A percentile compares a stretch with the other conserved stretches of the same genome.
Evolutionary conservation across 441 rosid genomes (phyloP).

Genomic region (Populus hybrid): DNA sequence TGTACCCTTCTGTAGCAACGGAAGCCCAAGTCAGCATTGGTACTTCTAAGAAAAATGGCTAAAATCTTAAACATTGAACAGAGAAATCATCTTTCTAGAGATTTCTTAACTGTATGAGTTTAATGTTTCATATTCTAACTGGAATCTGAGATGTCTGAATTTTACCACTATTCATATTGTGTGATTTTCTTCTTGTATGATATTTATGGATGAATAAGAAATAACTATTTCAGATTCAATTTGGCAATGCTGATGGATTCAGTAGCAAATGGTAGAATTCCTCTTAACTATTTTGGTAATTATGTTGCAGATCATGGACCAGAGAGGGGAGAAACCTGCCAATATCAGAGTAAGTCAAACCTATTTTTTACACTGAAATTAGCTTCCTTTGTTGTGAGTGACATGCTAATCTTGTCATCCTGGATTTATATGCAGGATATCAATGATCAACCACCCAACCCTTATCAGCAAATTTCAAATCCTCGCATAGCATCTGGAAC

Average conservation of each 20-base stretch:
- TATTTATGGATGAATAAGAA: not conserved
- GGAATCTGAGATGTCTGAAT: not conserved
- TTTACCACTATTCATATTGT: too few species aligned
- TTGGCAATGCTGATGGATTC: not conserved
- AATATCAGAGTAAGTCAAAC: constrained; percentile 61
- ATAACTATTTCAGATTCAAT: not conserved
- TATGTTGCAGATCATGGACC: constrained; percentile 77
- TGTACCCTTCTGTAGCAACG: not conserved
- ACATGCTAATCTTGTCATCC: constrained; percentile 20
- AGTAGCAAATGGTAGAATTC: not conserved
- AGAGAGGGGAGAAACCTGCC: constrained; percentile 92
- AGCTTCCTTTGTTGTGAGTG: constrained; percentile 5
- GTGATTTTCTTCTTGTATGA: not conserved
- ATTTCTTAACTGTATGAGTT: not conserved
- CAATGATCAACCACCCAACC: constrained; percentile 88
- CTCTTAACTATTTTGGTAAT: constrained; percentile 12
- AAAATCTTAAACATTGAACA: not conserved
- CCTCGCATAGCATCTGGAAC: constrained; percentile 68
- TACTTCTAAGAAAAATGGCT: not conserved
- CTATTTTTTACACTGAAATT: constrained; percentile 7
- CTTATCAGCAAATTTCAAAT: constrained; percentile 68
- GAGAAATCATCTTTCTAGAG: not conserved
- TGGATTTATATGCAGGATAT: constrained; percentile 54
- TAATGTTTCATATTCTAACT: not conserved
- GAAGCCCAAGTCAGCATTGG: not conserved